A percentile compares a stretch with the other conserved stretches of the same genome.
Evolutionary conservation across 495 filamentous ascomycete genomes (phyloP).

Genomic region (Penicillium paxilli): DNA sequence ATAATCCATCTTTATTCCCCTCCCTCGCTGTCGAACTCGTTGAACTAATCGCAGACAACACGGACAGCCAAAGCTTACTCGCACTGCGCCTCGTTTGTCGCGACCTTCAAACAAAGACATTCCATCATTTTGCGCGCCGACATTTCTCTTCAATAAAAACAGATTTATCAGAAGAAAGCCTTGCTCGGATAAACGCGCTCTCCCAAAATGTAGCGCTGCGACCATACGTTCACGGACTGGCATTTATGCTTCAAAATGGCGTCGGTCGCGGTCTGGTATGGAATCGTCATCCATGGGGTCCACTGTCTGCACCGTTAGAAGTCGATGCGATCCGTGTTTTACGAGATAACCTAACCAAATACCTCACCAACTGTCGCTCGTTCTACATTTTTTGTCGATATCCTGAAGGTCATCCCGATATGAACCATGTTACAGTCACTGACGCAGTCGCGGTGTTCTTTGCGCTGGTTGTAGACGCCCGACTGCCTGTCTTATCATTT

Average conservation of each 20-base stretch:
- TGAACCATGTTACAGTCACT: conserved; percentile 25
- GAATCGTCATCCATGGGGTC: conserved; percentile 29
- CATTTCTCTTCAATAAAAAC: conserved; percentile 26
- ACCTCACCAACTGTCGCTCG: conserved; percentile 24
- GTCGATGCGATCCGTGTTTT: conserved; percentile 18
- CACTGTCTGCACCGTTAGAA: conserved; percentile 20
- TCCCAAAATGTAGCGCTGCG: conserved; percentile 16
- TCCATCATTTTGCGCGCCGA: conserved; percentile 25
- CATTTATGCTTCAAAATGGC: conserved; percentile 26
- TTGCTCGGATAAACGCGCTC: conserved; percentile 19
- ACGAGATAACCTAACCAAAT: conserved; percentile 20
- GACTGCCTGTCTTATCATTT: conserved; percentile 23
- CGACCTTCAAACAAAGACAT: conserved; percentile 26
- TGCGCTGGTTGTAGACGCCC: conserved; percentile 21
- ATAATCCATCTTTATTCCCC: conserved; percentile 1
- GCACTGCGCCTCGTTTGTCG: conserved; percentile 23
- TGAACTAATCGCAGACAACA: conserved; percentile 20
- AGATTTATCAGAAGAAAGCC: conserved; percentile 25
- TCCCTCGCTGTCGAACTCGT: conserved; percentile 23
- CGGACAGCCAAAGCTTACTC: conserved; percentile 13
- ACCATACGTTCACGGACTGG: conserved; percentile 20
- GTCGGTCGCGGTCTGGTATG: conserved; percentile 24
- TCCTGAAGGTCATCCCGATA: conserved; percentile 28
- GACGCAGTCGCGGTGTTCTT: conserved; percentile 29
- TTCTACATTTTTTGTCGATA: conserved; percentile 34